Percentiles rank a stretch among this genome's conserved stretches.
phyloP scores from a whole-genome alignment of 192 early-diverging fungal species.

The Backusella parvicylindrica region DNA sequence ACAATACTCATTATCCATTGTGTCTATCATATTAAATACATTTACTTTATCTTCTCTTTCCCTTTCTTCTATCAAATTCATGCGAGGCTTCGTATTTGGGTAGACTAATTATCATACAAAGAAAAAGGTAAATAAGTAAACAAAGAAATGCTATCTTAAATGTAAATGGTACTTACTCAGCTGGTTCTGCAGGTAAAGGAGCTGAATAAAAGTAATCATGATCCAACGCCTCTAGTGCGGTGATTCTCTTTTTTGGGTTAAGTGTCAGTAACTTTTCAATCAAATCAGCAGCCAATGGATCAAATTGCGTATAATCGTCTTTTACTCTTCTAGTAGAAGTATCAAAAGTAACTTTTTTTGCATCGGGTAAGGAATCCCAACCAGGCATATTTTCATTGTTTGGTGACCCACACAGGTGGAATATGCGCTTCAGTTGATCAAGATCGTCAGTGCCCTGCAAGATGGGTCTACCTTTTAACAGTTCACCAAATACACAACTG shows the following conservation, averaged over 20 bases:
- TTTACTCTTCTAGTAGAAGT: constrained; percentile 53
- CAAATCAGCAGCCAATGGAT: constrained; percentile 62
- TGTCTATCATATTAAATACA: too few species aligned
- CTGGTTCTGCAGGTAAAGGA: constrained; percentile 67
- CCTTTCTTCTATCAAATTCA: constrained; percentile 64
- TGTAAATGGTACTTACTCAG: constrained; percentile 43
- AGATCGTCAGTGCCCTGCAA: constrained; percentile 80
- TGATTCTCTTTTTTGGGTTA: constrained; percentile 69
- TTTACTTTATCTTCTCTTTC: constrained; percentile 10
- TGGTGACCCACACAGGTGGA: constrained; percentile 90
- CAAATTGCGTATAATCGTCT: constrained; percentile 58
- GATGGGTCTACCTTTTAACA: constrained; percentile 80
- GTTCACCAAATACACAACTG: constrained; percentile 96
- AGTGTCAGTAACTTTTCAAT: constrained; percentile 77
- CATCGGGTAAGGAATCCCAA: constrained; percentile 60
- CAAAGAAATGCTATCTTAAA: not conserved
- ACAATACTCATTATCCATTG: too few species aligned
- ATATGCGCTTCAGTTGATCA: constrained; percentile 83
- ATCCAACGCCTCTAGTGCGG: constrained; percentile 73
- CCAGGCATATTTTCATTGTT: constrained; percentile 76
- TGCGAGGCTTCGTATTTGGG: constrained; percentile 77
- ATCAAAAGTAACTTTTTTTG: constrained; percentile 46
- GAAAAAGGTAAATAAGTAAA: not conserved
- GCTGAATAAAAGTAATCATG: constrained; percentile 78
- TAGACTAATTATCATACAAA: constrained; percentile 29